These are phyloP conservation scores for Phellopilus nigrolimitatus DNA, from an alignment of 1,284 basidiomycete species.

Conservation along the genomic window DNA sequence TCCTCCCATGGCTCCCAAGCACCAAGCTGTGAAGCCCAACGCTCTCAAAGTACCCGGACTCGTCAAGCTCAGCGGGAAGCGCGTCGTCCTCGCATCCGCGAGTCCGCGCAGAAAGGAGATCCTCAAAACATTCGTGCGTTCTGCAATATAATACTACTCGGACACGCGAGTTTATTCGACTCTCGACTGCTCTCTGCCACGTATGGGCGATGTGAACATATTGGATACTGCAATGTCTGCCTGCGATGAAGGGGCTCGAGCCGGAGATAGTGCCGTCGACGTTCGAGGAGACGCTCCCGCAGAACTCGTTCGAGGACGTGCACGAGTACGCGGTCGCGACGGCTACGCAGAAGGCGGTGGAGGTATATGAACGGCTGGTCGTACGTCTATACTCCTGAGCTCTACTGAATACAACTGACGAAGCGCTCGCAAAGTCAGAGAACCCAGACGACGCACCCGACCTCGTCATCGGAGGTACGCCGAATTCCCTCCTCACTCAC, in stretches of 20 bases:
- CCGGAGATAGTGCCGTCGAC: conserved; percentile 88
- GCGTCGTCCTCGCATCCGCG: conserved; percentile 80
- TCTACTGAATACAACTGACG: conserved; percentile 3
- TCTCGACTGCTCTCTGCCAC: too few species aligned
- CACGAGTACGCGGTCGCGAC: conserved; percentile 95
- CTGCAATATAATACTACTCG: conserved; percentile 8
- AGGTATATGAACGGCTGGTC: conserved; percentile 87
- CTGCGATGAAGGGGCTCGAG: conserved; percentile 61
- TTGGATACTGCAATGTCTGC: too few species aligned
- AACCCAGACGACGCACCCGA: conserved; percentile 85
- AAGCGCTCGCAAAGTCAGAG: conserved; percentile 36
- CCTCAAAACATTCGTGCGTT: conserved; percentile 70
- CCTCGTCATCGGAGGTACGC: conserved; percentile 84
- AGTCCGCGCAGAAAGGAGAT: conserved; percentile 86
- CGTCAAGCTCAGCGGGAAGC: conserved; percentile 66
- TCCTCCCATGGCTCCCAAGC: conserved; percentile 28
- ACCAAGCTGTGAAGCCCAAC: conserved; percentile 55
- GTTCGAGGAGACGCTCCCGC: conserved; percentile 79
- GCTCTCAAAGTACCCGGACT: conserved; percentile 71
- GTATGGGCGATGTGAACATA: too few species aligned
- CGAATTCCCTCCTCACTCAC: not conserved
- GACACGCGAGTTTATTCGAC: too few species aligned
- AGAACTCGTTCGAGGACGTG: conserved; percentile 66
- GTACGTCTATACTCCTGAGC: conserved; percentile 38
- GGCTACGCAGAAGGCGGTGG: conserved; percentile 86